A percentile compares a stretch with the other conserved stretches of the same genome.
Evolutionary conservation across 1,284 basidiomycete genomes (phyloP).

Genomic region (Ceratobasidium sp.): DNA sequence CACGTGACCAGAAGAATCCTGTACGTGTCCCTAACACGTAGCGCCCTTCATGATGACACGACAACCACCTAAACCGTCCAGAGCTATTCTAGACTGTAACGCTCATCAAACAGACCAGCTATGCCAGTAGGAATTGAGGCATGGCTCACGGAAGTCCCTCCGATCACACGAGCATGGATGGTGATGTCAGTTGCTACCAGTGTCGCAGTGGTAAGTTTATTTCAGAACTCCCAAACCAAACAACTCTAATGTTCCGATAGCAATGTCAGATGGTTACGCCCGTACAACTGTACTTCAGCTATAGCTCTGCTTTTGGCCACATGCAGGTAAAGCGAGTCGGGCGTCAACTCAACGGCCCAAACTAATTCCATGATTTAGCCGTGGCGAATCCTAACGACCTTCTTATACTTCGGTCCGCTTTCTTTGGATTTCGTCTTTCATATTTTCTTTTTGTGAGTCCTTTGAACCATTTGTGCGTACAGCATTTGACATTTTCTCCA

Average conservation of each 20-base stretch:
- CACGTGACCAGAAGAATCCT: neutral
- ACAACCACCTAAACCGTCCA: constrained; percentile 6
- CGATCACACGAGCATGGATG: constrained; percentile 86
- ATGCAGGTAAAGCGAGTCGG: constrained; percentile 64
- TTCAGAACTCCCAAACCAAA: constrained; percentile 14
- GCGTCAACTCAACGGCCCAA: neutral
- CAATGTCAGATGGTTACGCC: constrained; percentile 92
- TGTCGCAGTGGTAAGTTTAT: constrained; percentile 77
- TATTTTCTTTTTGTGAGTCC: constrained; percentile 92
- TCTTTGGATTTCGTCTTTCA: constrained; percentile 97
- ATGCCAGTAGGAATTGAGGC: constrained; percentile 84
- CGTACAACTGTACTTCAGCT: constrained; percentile 91
- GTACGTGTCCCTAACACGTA: constrained; percentile 12
- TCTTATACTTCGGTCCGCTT: constrained; percentile 94
- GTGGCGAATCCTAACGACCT: constrained; percentile 90
- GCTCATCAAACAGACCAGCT: neutral
- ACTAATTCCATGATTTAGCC: constrained; percentile 57
- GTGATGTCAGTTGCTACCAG: constrained; percentile 78
- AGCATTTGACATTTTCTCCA: neutral
- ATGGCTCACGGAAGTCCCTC: constrained; percentile 88
- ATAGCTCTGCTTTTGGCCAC: constrained; percentile 81
- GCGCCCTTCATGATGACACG: constrained; percentile 14
- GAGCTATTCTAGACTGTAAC: neutral
- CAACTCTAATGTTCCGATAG: constrained; percentile 54
- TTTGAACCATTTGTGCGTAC: neutral